Evolutionary conservation across 169 alveolate genomes (phyloP), one percentile per base, ranked within the genome.

Genomic region (Plasmodium coatneyi): DNA sequence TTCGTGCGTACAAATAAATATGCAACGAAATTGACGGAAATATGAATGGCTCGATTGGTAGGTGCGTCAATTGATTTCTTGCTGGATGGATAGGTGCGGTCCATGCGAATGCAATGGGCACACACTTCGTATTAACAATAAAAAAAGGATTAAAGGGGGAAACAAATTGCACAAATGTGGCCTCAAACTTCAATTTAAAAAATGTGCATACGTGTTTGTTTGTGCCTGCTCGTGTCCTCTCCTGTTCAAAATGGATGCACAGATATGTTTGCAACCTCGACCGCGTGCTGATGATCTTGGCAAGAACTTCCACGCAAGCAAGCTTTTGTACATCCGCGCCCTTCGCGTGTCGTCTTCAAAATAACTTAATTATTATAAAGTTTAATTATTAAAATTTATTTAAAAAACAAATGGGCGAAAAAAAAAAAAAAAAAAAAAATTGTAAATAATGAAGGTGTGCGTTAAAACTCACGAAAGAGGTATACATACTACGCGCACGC

Each of bases 331-430:
- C 32, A 46, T 49, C n/a, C 32, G 56, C 25, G 71, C 39, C 60
- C 54, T 43, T 56, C 60, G 54, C 19, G 39, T 46, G 54, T 28
- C 60, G 39, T 19, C 54, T 71, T 60, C 66, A 71, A 72, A 71
- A 83, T 83, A 71, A 71, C 76, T 83, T 83, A 83, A 83, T 83
- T 83, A 83, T 83, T 83, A 83, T 83, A 83, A 83, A 83, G n/a
- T 83, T 84, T 56, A 56, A 72, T 72, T 22, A 60, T 56, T 56
- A 56, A 56, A 56, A 56, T 56, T 56, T 56, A 16, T 16, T 84
- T 71, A 84, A 84, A 84, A 84, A 84, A 81, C 46, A 36, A 54
- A 82, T 32, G 41, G 83, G 60, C 39, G 2, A 34, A 71, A 71
- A 83, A 83, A 25, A 32, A 82, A 52, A n/a, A 84, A 71, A 12